These are phyloP conservation scores for Metschnikowia similis DNA, from an alignment of 805 yeast genomes.

Conservation along the genomic window DNA sequence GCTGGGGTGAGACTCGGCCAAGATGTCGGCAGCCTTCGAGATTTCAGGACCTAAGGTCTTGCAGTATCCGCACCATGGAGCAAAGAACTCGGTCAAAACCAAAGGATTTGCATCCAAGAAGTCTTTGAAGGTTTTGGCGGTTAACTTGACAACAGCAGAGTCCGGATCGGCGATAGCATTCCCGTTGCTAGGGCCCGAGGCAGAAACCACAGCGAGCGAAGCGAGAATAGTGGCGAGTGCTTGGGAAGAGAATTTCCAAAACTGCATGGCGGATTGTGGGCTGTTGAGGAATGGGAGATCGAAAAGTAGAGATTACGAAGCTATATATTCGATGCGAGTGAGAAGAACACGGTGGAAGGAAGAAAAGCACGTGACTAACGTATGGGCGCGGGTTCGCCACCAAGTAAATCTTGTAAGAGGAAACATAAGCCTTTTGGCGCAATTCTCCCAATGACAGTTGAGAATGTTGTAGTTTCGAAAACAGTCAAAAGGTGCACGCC, in stretches of 20 bases:
- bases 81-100: conserved; percentile 83
- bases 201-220: conserved; percentile 29
- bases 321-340: conserved; percentile 4
- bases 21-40: conserved; percentile 62
- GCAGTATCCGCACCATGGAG: conserved; percentile 99
- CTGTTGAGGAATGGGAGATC: background rate
- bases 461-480: too few relatives aligned
- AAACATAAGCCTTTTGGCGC: background rate
- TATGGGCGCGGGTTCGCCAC: background rate
- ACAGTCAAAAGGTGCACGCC: too few relatives aligned
- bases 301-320: conserved; percentile 1
- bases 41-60: conserved; percentile 81
- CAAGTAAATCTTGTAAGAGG: too few relatives aligned
- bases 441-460: background rate
- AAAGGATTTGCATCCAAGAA: conserved; percentile 71
- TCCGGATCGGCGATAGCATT: conserved; percentile 75
- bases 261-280: conserved; percentile 25
- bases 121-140: conserved; percentile 57
- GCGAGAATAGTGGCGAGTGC: conserved; percentile 36
- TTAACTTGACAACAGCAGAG: conserved; percentile 82
- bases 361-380: background rate
- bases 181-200: conserved; percentile 42
- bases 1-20: conserved; percentile 48
- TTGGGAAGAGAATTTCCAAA: conserved; percentile 37
- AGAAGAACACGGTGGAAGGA: conserved; percentile 15